Percentiles rank a stretch among this genome's conserved stretches.
These are phyloP conservation scores for Phytophthora cryptogea DNA, from an alignment of 352 stramenopile species.

Conservation along the genomic window DNA sequence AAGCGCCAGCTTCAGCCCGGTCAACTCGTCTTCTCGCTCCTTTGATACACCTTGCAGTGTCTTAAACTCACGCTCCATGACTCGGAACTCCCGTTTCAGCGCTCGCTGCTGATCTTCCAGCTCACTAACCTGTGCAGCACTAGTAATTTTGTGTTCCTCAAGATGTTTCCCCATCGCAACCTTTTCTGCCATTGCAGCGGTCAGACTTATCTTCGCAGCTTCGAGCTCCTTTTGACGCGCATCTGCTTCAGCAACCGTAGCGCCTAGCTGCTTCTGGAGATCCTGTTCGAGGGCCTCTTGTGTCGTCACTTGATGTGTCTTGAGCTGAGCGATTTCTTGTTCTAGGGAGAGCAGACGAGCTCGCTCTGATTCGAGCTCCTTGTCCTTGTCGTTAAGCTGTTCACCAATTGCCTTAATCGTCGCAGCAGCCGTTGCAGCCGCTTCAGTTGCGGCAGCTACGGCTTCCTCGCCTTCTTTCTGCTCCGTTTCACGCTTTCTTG, in stretches of 20 bases:
- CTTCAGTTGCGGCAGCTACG: conserved; percentile 16
- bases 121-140: conserved; percentile 43
- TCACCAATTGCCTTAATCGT: conserved; percentile 26
- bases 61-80: conserved; percentile 69
- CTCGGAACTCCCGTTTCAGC: conserved; percentile 60
- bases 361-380: conserved; percentile 28
- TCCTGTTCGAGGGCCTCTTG: conserved; percentile 27
- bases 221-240: conserved; percentile 22
- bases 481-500: conserved; percentile 23
- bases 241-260: conserved; percentile 19
- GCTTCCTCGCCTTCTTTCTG: conserved; percentile 29
- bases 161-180: conserved; percentile 22
- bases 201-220: conserved; percentile 19
- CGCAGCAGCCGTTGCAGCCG: conserved; percentile 20
- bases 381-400: conserved; percentile 30
- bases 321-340: conserved; percentile 30
- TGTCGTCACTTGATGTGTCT: conserved; percentile 15
- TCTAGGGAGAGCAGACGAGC: conserved; percentile 23
- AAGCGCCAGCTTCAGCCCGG: conserved; percentile 31
- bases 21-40: conserved; percentile 57
- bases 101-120: conserved; percentile 55
- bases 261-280: conserved; percentile 26
- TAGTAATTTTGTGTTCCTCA: conserved; percentile 35
- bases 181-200: conserved; percentile 26
- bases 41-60: conserved; percentile 48